phyloP scores from a whole-genome alignment of 495 filamentous ascomycete genomes.

The Neurospora tetrasperma region DNA sequence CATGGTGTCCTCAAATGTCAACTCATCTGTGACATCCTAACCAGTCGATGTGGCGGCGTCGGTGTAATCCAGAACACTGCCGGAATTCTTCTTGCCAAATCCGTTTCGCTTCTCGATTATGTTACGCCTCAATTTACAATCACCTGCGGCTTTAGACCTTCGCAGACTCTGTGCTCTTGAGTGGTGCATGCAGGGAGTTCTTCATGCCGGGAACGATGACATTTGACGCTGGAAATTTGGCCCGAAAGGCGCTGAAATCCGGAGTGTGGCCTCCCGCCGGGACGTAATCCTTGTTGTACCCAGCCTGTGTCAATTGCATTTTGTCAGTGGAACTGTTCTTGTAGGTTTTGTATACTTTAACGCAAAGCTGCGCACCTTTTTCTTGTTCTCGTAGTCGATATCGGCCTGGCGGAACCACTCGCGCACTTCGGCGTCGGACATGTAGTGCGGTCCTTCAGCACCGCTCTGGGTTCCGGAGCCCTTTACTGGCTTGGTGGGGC shows the following conservation, averaged over 20 bases:
- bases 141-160: background rate
- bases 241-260: background rate
- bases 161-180: background rate
- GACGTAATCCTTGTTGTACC: background rate
- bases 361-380: background rate
- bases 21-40: background rate
- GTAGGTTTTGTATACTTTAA: background rate
- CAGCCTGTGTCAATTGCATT: background rate
- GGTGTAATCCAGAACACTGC: no score
- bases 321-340: background rate
- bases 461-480: background rate
- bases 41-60: background rate
- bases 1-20: background rate
- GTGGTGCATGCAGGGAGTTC: background rate
- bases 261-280: background rate
- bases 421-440: background rate
- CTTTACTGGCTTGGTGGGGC: background rate
- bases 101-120: no score
- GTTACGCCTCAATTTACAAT: no score
- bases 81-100: no score
- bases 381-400: accelerated
- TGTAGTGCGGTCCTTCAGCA: background rate
- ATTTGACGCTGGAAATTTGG: background rate
- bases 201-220: background rate
- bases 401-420: background rate